Conservation (phyloP, 2,329 filamentous ascomycete species). For the Beauveria asiatica region DNA sequence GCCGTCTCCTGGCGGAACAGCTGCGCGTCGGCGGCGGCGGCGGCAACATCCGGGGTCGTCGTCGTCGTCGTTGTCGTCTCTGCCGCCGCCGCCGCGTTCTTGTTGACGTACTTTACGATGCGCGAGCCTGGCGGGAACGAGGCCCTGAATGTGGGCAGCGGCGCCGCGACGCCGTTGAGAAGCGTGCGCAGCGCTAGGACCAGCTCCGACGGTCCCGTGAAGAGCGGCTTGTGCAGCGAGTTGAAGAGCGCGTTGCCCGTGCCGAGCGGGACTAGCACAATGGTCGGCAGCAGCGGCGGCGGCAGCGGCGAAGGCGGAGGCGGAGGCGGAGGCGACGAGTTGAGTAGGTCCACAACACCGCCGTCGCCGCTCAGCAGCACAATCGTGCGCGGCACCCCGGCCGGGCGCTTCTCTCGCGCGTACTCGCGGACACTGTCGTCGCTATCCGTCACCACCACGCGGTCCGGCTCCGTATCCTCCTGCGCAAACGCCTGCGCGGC, state of each 20-base stretch:
- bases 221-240: slow-evolving; percentile 51
- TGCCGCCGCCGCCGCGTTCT: slow-evolving; percentile 9
- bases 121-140: slow-evolving; percentile 50
- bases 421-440: slow-evolving; percentile 57
- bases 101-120: slow-evolving; percentile 31
- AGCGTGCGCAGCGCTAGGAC: slow-evolving; percentile 48
- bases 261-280: slow-evolving; percentile 52
- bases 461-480: slow-evolving; percentile 2
- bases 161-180: slow-evolving; percentile 43
- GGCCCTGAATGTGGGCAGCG: slow-evolving; percentile 55
- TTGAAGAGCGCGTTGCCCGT: slow-evolving; percentile 59
- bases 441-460: slow-evolving; percentile 50
- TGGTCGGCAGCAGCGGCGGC: slow-evolving; percentile 26
- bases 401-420: slow-evolving; percentile 30
- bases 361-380: slow-evolving; percentile 83
- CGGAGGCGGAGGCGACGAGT: too few relatives aligned
- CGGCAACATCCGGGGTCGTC: slow-evolving; percentile 1
- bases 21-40: slow-evolving; percentile 1
- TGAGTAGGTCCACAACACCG: slow-evolving; percentile 74
- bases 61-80: slow-evolving; percentile 2
- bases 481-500: slow-evolving; percentile 23
- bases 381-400: slow-evolving; percentile 42
- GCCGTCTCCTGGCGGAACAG: slow-evolving; percentile 22
- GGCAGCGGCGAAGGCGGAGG: too few relatives aligned
- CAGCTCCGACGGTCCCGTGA: slow-evolving; percentile 35